Base-by-base conservation (phyloP, 495 filamentous ascomycete species). In the Chaetomidium leptoderma region DNA sequence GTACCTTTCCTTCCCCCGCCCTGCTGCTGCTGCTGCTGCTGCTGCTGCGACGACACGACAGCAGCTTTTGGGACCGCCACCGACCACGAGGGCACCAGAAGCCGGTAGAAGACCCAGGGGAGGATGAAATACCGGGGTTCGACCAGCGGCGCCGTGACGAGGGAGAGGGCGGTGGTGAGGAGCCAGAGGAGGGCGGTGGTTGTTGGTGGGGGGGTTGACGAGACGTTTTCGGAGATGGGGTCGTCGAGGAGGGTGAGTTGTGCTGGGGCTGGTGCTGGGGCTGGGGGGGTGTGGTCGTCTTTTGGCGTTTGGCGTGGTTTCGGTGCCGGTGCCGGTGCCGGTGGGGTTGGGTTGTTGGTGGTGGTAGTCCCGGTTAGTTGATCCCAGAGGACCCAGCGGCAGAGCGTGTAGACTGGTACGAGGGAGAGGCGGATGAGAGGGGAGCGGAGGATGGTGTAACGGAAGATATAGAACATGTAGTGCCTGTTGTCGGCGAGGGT, bases 401-500 rank as follows among this genome's bases (percentile, higher is more conserved):
- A 63, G 82, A 78, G 61, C 85, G 72, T 64, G 56, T 79, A 78
- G 0, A 62, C 66, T 0, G 83, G 76, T 0, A 85, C 83, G 3
- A 86, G 84, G 16, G 80, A 67, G 66, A 95, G 95, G 33, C 86
- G 84, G 14, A 88, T 66, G 17, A 73, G 69, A 1, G 80, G 74
- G 54, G 90, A 83, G 23, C 75, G 74, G 4, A 82, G 78, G 52
- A 95, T 83, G 11, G 91, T 86, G 60, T 95, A 81, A 0, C 90
- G 87, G 75, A 98, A 97, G 56, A 93, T 77, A 71, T 98, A 98
- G 74, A 98, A 98, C 55, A 93, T 83, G 74, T 96, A 98, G 69
- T 97, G 95, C 3, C 93, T 79, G 72, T 98, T 98, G 69, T 98
- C 93, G 29, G 93, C 93, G 4, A 97, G 81, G 1, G 92, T 95